These are phyloP conservation scores for Skeletonema costatum DNA, from an alignment of 108 stramenopile genomes.

Conservation along the genomic window DNA sequence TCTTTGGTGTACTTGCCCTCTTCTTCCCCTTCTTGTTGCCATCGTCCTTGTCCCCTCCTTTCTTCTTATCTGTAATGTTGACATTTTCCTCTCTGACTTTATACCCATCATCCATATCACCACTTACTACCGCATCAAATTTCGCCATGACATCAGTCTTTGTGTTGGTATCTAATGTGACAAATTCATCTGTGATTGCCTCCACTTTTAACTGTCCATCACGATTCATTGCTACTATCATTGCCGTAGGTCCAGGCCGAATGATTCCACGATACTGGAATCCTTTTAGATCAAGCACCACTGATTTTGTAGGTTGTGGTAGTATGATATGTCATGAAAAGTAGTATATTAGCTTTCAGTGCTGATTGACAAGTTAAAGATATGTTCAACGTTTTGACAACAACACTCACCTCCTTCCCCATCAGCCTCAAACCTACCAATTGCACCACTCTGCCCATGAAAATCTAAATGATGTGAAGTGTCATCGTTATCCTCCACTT, in stretches of 20 bases:
- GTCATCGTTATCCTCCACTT: slow-evolving; percentile 66
- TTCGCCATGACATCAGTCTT: slow-evolving; percentile 67
- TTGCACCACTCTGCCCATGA: slow-evolving; percentile 73
- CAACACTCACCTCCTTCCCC: slow-evolving; percentile 45
- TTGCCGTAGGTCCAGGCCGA: slow-evolving; percentile 74
- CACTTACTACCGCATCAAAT: slow-evolving; percentile 56
- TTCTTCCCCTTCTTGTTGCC: slow-evolving; percentile 14
- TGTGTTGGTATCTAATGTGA: slow-evolving; percentile 54
- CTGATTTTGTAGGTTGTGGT: slow-evolving; percentile 9
- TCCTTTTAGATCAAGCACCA: slow-evolving; percentile 80
- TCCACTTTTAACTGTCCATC: slow-evolving; percentile 65
- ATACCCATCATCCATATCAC: slow-evolving; percentile 64
- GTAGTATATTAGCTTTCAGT: too few species aligned
- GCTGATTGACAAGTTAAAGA: neutral
- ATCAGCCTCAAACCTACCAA: slow-evolving; percentile 78
- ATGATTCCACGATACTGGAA: slow-evolving; percentile 76
- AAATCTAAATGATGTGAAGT: slow-evolving; percentile 55
- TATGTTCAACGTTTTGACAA: neutral
- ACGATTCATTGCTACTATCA: slow-evolving; percentile 54
- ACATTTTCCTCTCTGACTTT: slow-evolving; percentile 57
- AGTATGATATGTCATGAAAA: too few species aligned
- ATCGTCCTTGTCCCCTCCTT: neutral
- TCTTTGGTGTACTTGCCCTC: neutral
- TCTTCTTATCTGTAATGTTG: slow-evolving; percentile 23
- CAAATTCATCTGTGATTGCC: slow-evolving; percentile 77